A percentile compares a stretch with the other conserved stretches of the same genome.
These are phyloP conservation scores for Pichia pseudocactophila DNA, from an alignment of 805 yeast genomes.

Conservation along the genomic window DNA sequence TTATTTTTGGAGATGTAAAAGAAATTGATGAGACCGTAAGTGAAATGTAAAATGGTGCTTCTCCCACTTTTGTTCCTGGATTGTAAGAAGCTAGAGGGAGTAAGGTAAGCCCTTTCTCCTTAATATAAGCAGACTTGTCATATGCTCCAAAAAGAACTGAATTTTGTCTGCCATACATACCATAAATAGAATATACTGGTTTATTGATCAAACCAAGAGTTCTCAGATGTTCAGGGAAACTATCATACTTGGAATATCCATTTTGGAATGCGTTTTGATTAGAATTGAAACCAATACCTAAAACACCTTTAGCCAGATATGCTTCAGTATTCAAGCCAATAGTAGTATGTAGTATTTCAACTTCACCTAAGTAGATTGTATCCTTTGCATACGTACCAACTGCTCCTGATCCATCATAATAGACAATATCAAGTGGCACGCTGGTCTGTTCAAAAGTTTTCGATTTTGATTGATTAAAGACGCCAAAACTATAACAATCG, in stretches of 20 bases:
- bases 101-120: conserved; percentile 30
- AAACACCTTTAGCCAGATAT: conserved; percentile 50
- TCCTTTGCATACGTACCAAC: conserved; percentile 50
- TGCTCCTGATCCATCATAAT: conserved; percentile 36
- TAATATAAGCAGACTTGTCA: conserved; percentile 41
- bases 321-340: conserved; percentile 60
- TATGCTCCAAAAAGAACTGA: conserved; percentile 55
- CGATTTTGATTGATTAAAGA: conserved; percentile 31
- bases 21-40: conserved; percentile 32
- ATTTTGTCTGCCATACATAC: conserved; percentile 35
- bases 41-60: conserved; percentile 31
- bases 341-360: conserved; percentile 38
- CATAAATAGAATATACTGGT: conserved; percentile 43
- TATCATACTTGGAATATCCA: conserved; percentile 33
- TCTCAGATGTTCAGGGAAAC: conserved; percentile 53
- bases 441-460: conserved; percentile 27
- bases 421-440: conserved; percentile 30
- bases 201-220: conserved; percentile 44
- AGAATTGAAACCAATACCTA: conserved; percentile 63
- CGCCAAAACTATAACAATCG: conserved; percentile 32
- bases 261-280: conserved; percentile 45
- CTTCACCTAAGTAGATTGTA: conserved; percentile 38
- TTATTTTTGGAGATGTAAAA: conserved; percentile 19
- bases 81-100: conserved; percentile 13
- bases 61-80: conserved; percentile 24